These are phyloP conservation scores for Cyclotella baltica DNA, from an alignment of 108 stramenopile genomes.

Conservation along the genomic window DNA sequence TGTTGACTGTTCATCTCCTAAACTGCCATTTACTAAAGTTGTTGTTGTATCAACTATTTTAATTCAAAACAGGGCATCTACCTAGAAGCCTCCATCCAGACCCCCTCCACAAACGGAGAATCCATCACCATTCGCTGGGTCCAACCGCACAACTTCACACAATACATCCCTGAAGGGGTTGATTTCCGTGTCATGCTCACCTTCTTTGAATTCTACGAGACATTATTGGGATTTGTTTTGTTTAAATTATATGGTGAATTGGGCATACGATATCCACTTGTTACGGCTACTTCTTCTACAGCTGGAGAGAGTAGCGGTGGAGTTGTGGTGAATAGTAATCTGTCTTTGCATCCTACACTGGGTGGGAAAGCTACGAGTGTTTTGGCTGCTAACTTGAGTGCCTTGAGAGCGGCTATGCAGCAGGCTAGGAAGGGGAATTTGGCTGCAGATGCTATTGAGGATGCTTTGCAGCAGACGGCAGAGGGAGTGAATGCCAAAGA, in stretches of 20 bases:
- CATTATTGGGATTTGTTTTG: constrained; percentile 92
- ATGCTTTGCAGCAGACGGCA: constrained; percentile 53
- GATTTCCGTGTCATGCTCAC: constrained; percentile 98
- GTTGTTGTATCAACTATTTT: too few relatives aligned
- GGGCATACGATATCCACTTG: constrained; percentile 89
- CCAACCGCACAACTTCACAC: constrained; percentile 96
- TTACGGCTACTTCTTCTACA: constrained; percentile 22
- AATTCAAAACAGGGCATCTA: constrained; percentile 31
- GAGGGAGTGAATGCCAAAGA: constrained; percentile 29
- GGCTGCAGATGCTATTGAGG: constrained; percentile 70
- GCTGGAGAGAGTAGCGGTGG: constrained; percentile 22
- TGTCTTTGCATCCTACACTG: constrained; percentile 42
- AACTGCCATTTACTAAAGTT: too few relatives aligned
- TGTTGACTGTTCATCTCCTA: too few relatives aligned
- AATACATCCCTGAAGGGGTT: constrained; percentile 92
- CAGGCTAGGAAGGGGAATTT: constrained; percentile 59
- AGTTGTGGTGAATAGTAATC: constrained; percentile 30
- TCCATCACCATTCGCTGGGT: constrained; percentile 88
- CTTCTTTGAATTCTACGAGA: constrained; percentile 99
- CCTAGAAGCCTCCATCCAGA: constrained; percentile 22
- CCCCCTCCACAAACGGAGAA: constrained; percentile 30
- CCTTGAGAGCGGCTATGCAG: constrained; percentile 68
- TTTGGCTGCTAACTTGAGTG: constrained; percentile 70
- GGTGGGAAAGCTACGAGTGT: constrained; percentile 77
- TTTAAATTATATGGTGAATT: constrained; percentile 94